phyloP scores from a whole-genome alignment of 1,284 basidiomycete genomes.

The Ceraceosorus guamensis region DNA sequence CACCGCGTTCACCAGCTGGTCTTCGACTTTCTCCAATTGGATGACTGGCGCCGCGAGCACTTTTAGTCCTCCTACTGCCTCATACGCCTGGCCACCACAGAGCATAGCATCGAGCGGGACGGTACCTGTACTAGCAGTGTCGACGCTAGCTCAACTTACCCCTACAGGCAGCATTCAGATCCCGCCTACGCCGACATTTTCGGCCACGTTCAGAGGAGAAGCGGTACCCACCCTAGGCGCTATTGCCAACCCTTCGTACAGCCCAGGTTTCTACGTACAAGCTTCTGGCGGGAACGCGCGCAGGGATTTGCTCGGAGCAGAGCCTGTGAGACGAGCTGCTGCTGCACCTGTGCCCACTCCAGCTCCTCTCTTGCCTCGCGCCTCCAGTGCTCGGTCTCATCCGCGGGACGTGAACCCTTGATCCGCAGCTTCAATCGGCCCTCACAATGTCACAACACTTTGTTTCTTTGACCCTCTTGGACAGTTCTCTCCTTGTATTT shows the following conservation, averaged over 20 bases:
- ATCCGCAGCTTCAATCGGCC: too few relatives aligned
- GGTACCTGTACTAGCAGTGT: conserved; percentile 7
- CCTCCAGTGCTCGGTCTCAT: too few relatives aligned
- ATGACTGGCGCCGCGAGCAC: conserved; percentile 23
- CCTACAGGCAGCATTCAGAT: conserved; percentile 16
- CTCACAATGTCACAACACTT: too few relatives aligned
- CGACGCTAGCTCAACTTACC: conserved; percentile 25
- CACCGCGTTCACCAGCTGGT: conserved; percentile 18
- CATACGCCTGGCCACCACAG: conserved; percentile 24
- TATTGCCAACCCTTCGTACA: conserved; percentile 17
- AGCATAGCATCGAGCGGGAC: conserved; percentile 15
- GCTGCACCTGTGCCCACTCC: too few relatives aligned
- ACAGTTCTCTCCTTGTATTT: too few relatives aligned
- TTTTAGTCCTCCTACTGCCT: conserved; percentile 16
- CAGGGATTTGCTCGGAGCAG: too few relatives aligned
- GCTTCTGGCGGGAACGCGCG: too few relatives aligned
- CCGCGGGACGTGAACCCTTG: too few relatives aligned
- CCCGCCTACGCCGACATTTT: conserved; percentile 17
- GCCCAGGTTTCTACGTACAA: background rate
- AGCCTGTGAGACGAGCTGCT: too few relatives aligned
- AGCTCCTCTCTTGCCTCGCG: too few relatives aligned
- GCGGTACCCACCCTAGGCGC: conserved; percentile 18
- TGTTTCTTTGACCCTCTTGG: too few relatives aligned
- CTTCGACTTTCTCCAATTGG: conserved; percentile 19
- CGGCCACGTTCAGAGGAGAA: conserved; percentile 11